These are phyloP conservation scores for Chaetomiaceae sp. DNA, from an alignment of 2,329 filamentous ascomycete genomes.

Conservation along the genomic window DNA sequence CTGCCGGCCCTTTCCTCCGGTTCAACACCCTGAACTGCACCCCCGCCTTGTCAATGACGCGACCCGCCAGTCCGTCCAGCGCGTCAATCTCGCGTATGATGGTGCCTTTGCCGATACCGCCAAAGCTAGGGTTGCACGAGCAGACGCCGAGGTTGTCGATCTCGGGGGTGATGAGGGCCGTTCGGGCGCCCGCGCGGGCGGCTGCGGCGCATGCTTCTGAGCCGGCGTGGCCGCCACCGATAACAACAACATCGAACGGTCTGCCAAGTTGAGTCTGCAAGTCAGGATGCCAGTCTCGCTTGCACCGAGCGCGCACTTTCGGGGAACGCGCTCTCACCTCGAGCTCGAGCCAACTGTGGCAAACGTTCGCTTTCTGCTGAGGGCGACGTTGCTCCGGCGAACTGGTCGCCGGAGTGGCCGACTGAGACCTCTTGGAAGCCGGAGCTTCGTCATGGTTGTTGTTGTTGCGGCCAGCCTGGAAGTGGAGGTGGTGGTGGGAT, in stretches of 20 bases:
- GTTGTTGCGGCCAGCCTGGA: neutral
- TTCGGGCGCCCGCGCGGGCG: conserved; percentile 81
- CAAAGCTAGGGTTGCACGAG: conserved; percentile 95
- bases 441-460: conserved; percentile 23
- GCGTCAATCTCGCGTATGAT: conserved; percentile 95
- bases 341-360: conserved; percentile 22
- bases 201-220: conserved; percentile 90
- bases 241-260: conserved; percentile 86
- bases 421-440: conserved; percentile 22
- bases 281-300: neutral
- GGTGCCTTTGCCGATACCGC: conserved; percentile 96
- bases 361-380: conserved; percentile 19
- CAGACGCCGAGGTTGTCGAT: conserved; percentile 87
- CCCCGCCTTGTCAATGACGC: conserved; percentile 88
- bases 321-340: conserved; percentile 13
- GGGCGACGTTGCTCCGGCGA: neutral
- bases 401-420: conserved; percentile 17
- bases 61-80: conserved; percentile 80
- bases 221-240: conserved; percentile 93
- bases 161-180: conserved; percentile 84
- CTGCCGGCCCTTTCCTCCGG: conserved; percentile 82
- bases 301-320: neutral
- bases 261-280: conserved; percentile 36
- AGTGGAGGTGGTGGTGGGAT: neutral
- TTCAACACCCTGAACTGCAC: conserved; percentile 94